A percentile compares a stretch with the other conserved stretches of the same genome.
Evolutionary conservation across 2,329 filamentous ascomycete species (phyloP).

Genomic region (Macrophomina tecta): DNA sequence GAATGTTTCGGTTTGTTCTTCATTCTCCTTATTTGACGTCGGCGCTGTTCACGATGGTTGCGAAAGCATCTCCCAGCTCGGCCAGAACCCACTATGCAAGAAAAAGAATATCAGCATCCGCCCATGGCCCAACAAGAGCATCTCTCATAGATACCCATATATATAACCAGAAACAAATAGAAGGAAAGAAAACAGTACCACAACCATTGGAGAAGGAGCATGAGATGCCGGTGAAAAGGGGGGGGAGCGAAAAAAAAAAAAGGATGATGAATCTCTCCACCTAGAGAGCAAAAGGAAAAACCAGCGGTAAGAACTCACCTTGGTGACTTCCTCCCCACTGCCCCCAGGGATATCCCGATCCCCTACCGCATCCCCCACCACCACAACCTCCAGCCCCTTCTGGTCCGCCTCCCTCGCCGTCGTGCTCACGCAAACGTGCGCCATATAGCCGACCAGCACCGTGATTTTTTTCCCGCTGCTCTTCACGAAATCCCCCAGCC

Average conservation of each 20-base stretch:
- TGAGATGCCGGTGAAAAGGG: neutral
- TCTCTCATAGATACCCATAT: neutral
- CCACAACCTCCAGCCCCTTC: slow-evolving; percentile 67
- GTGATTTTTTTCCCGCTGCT: slow-evolving; percentile 62
- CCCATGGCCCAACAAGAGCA: neutral
- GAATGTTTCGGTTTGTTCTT: neutral
- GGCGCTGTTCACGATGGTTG: slow-evolving; percentile 61
- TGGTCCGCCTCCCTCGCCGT: slow-evolving; percentile 67
- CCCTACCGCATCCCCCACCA: slow-evolving; percentile 68
- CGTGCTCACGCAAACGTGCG: slow-evolving; percentile 69
- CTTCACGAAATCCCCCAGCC: slow-evolving; percentile 62
- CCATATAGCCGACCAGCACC: slow-evolving; percentile 68
- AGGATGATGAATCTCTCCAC: too few relatives aligned
- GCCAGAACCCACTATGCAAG: slow-evolving; percentile 54
- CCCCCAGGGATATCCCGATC: slow-evolving; percentile 71
- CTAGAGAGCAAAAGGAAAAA: too few relatives aligned
- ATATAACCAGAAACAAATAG: neutral
- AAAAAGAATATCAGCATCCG: neutral
- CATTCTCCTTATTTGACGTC: slow-evolving; percentile 51
- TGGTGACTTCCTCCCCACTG: slow-evolving; percentile 60
- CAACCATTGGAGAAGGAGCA: too few relatives aligned
- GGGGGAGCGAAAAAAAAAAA: neutral
- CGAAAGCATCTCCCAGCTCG: slow-evolving; percentile 69
- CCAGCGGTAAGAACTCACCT: slow-evolving; percentile 33
- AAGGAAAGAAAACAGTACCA: neutral